phyloP scores from a whole-genome alignment of 2,329 filamentous ascomycete genomes.

The Canariomyces notabilis region DNA sequence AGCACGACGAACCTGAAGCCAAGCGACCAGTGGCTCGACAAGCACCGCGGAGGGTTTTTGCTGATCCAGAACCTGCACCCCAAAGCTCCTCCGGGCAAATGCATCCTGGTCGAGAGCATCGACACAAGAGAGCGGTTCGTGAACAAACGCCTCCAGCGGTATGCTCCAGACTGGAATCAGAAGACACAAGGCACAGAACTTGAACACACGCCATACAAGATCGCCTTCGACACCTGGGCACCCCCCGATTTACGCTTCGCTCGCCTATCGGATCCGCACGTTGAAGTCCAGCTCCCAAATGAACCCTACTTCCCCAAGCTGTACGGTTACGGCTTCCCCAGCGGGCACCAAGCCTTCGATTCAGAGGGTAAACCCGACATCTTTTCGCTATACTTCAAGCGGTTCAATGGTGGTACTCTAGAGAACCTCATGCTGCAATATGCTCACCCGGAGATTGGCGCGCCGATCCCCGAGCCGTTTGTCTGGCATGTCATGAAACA shows the following conservation, averaged over 20 bases:
- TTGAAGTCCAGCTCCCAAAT: conserved; percentile 5
- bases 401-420: conserved; percentile 13
- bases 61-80: conserved; percentile 1
- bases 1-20: too few relatives aligned
- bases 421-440: conserved; percentile 10
- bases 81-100: neutral
- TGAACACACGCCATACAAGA: neutral
- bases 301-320: conserved; percentile 12
- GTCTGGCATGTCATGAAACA: conserved; percentile 21
- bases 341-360: neutral
- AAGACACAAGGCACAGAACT: neutral
- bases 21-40: conserved; percentile 4
- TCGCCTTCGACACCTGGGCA: neutral
- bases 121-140: conserved; percentile 7
- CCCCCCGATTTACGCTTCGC: conserved; percentile 15
- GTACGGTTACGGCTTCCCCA: conserved; percentile 8
- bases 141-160: conserved; percentile 7
- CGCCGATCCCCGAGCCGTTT: conserved; percentile 15
- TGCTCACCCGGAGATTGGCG: conserved; percentile 1
- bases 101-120: conserved; percentile 7
- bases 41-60: conserved; percentile 5
- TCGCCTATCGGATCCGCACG: neutral
- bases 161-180: neutral
- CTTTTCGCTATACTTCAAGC: conserved; percentile 14
- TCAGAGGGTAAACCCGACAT: neutral